Percentiles rank a stretch among this genome's conserved stretches.
phyloP scores from a whole-genome alignment of 768 basidiomycete genomes.

The Clitopilus passeckerianus region DNA sequence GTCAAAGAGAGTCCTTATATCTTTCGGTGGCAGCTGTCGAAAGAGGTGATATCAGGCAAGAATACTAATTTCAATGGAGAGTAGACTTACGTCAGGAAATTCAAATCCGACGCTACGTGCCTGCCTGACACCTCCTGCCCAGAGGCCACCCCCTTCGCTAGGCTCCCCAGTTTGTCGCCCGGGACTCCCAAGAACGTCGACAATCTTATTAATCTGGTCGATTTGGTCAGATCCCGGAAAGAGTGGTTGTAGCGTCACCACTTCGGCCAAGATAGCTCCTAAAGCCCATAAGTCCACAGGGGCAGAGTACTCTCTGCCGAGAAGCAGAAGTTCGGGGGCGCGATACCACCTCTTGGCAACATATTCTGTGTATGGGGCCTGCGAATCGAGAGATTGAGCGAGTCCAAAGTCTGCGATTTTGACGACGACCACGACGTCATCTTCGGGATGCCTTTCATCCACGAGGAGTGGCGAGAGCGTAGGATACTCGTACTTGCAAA shows the following conservation, averaged over 20 bases:
- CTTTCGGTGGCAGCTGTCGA: background rate
- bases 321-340: constrained; percentile 88
- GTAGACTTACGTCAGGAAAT: constrained; percentile 71
- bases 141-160: constrained; percentile 76
- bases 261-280: constrained; percentile 93
- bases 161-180: constrained; percentile 75
- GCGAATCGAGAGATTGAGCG: constrained; percentile 76
- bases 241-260: constrained; percentile 86
- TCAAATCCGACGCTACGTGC: constrained; percentile 76
- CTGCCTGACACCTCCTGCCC: constrained; percentile 78
- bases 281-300: constrained; percentile 98
- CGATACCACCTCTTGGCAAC: constrained; percentile 97
- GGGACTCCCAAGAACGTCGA: constrained; percentile 86
- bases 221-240: constrained; percentile 89
- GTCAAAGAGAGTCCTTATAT: background rate
- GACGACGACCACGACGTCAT: constrained; percentile 90
- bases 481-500: constrained; percentile 36
- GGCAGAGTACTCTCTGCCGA: constrained; percentile 85
- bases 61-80: too few species aligned
- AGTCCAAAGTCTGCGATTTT: constrained; percentile 97
- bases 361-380: constrained; percentile 94
- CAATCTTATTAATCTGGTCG: constrained; percentile 86
- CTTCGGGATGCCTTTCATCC: constrained; percentile 62
- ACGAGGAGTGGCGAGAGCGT: constrained; percentile 56
- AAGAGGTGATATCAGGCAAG: background rate